Evolutionary conservation across 306 rosid species (phyloP), one percentile per base, ranked within the genome.

Genomic region (Quercus engelmannii): DNA sequence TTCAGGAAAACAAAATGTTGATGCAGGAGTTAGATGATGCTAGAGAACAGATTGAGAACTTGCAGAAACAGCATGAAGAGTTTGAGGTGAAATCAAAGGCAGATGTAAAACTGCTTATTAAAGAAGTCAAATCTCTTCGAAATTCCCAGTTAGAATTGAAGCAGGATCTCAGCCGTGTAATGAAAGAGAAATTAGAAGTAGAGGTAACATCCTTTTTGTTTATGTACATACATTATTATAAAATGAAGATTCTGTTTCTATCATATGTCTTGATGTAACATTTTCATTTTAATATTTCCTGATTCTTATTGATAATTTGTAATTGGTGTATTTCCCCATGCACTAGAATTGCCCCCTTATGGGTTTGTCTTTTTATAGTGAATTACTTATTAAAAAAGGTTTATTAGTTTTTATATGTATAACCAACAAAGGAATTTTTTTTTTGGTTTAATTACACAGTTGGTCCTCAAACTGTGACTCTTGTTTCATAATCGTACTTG

Each of bases 91-190:
- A 95, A 88, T 89, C 99, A 79, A 95, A 95, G 91, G 81, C 92
- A 74, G 98, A 95, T 78, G 78, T 86, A 25, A 91, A 92, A 87
- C 69, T 95, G 86, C 90, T 95, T 71, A 80, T 90, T 61, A 89
- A 92, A 85, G 99, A 95, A 86, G 95, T 93, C 81, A 95, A 91
- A 85, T 86, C 92, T 76, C 98, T 95, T 73, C 86, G 96, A 84
- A 89, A 63, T 80, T 85, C 97, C 76, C 94, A 92, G 80, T 78
- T 76, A 80, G 93, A 95, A 75, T 75, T 95, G 90, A 95, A 91
- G 87, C 92, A 86, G 79, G 97, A 95, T 74, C 91, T 91, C 67
- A 73, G 93, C 10, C 89, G 85, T 73, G 62, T 91, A 84, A 86
- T 82, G 86, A 89, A 91, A 84, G 99, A 92, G 84, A 95, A 90